These are phyloP conservation scores for Colletotrichum neosansevieriae DNA, from an alignment of 2,329 filamentous ascomycete genomes.

Conservation along the genomic window DNA sequence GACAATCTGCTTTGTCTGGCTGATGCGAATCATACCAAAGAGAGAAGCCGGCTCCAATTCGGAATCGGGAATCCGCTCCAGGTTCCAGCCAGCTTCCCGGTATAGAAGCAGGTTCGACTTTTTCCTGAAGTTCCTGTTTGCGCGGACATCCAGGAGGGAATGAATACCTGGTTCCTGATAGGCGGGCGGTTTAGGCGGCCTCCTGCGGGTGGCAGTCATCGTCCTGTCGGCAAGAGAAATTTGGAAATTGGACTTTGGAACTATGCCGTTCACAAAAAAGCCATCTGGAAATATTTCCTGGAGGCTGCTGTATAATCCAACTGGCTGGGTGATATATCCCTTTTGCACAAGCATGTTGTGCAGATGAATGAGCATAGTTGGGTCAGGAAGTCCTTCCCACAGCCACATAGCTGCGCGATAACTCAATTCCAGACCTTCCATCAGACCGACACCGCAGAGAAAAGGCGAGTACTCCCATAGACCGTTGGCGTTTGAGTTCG, in stretches of 20 bases:
- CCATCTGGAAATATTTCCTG: not conserved
- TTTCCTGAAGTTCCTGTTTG: slow-evolving; percentile 49
- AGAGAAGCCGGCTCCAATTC: slow-evolving; percentile 45
- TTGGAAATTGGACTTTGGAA: slow-evolving; percentile 10
- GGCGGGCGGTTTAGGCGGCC: not conserved
- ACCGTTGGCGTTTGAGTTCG: slow-evolving; percentile 54
- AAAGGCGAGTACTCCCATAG: slow-evolving; percentile 63
- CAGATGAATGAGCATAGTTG: slow-evolving; percentile 56
- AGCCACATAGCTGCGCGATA: slow-evolving; percentile 51
- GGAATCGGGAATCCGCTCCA: slow-evolving; percentile 51
- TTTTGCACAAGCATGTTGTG: slow-evolving; percentile 61
- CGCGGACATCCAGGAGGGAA: not conserved
- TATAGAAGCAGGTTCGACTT: slow-evolving; percentile 50
- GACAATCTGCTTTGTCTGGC: slow-evolving; percentile 43
- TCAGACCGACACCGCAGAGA: slow-evolving; percentile 59
- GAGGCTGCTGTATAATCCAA: slow-evolving; percentile 50
- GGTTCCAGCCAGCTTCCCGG: slow-evolving; percentile 50
- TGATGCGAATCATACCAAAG: slow-evolving; percentile 46
- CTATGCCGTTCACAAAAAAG: slow-evolving; percentile 4
- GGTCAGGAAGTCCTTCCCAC: slow-evolving; percentile 56
- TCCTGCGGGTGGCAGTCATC: slow-evolving; percentile 28
- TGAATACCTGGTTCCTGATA: not conserved
- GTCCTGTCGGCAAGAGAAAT: not conserved
- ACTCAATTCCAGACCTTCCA: slow-evolving; percentile 56
- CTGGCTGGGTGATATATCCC: slow-evolving; percentile 50